A percentile compares a stretch with the other conserved stretches of the same genome.
These are phyloP conservation scores for Ustilago nuda DNA, from an alignment of 1,284 basidiomycete species.

Conservation along the genomic window DNA sequence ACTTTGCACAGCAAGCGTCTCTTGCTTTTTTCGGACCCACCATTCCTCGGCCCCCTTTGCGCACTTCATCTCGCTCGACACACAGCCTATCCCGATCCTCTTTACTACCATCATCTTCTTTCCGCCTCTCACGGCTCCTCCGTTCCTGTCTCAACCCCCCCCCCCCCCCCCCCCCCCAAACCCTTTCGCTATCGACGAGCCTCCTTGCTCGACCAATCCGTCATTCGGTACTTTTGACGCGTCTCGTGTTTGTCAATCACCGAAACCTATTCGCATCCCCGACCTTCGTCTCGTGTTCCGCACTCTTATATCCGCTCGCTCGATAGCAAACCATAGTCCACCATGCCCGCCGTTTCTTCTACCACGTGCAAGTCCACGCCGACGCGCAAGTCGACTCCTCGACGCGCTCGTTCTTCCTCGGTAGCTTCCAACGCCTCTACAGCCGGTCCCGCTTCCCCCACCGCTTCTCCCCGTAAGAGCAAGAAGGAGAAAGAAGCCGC, in stretches of 20 bases:
- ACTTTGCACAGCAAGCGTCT: background rate
- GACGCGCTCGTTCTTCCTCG: slow-evolving; percentile 62
- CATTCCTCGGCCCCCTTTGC: slow-evolving; percentile 4
- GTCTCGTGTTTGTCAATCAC: slow-evolving; percentile 10
- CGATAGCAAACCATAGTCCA: background rate
- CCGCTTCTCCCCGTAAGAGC: slow-evolving; percentile 46
- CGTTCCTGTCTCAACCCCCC: background rate
- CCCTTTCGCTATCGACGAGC: background rate
- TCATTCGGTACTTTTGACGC: slow-evolving; percentile 13
- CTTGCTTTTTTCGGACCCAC: slow-evolving; percentile 12
- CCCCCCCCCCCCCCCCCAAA: background rate
- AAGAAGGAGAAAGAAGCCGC: slow-evolving; percentile 41
- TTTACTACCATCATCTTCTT: slow-evolving; percentile 12
- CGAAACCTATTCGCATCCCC: background rate
- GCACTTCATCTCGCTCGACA: slow-evolving; percentile 12
- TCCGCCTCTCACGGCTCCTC: slow-evolving; percentile 3
- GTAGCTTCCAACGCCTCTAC: slow-evolving; percentile 61
- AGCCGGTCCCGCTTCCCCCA: slow-evolving; percentile 38
- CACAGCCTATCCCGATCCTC: background rate
- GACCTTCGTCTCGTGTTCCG: slow-evolving; percentile 1
- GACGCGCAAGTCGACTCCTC: slow-evolving; percentile 59
- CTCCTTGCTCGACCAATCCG: background rate
- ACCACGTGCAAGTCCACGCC: slow-evolving; percentile 46
- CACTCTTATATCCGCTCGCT: background rate
- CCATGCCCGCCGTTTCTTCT: slow-evolving; percentile 47